These are phyloP conservation scores for Chaetomium sp. DNA, from an alignment of 2,329 filamentous ascomycete species.

Conservation along the genomic window DNA sequence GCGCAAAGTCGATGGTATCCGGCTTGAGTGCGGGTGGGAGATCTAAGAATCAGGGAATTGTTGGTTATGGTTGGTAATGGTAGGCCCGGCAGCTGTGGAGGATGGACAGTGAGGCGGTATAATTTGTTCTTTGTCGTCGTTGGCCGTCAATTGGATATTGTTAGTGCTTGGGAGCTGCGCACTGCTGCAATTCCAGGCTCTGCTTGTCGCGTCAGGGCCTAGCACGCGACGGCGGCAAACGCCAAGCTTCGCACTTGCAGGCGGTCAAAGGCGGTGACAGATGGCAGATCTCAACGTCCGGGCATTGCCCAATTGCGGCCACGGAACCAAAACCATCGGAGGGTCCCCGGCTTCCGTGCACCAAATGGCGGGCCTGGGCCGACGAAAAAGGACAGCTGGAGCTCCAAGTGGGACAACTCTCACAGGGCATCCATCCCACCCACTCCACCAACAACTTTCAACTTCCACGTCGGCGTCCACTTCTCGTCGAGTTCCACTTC, in stretches of 20 bases:
- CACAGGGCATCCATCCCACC: no score
- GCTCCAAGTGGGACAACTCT: background rate
- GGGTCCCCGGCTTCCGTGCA: no score
- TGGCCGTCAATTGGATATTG: no score
- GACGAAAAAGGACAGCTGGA: constrained; percentile 24
- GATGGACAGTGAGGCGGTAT: no score
- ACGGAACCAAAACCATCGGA: background rate
- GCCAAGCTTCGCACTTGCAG: background rate
- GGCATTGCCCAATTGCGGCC: background rate
- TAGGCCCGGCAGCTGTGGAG: no score
- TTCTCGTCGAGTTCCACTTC: no score
- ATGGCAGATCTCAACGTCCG: constrained; percentile 14
- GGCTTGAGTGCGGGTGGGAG: background rate
- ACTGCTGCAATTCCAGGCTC: background rate
- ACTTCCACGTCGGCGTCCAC: no score
- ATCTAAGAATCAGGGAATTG: background rate
- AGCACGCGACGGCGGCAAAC: constrained; percentile 10
- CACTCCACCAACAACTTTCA: no score
- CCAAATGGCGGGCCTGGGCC: background rate
- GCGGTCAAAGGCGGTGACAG: constrained; percentile 15
- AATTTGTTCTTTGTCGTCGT: no score
- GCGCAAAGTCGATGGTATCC: background rate
- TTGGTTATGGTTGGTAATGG: no score
- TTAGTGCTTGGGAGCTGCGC: background rate
- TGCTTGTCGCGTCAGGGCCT: constrained; percentile 5